Percentiles rank a stretch among this genome's conserved stretches.
Evolutionary conservation across 148 eudicot species (phyloP).

Genomic region (Polygonum aviculare): DNA sequence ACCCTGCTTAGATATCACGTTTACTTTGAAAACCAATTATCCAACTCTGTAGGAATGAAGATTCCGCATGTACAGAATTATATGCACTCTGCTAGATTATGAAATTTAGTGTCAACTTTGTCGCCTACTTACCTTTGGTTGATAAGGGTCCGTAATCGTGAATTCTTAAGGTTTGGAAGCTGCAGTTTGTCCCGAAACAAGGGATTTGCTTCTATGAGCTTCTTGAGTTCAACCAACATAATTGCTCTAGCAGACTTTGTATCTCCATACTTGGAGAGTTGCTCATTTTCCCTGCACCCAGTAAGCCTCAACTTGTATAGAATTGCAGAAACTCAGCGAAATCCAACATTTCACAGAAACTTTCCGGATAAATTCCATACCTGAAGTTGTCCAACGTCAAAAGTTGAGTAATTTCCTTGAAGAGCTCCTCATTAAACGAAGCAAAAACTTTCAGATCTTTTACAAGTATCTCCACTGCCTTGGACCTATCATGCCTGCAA

Average conservation of each 20-base stretch:
- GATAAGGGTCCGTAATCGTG: slow-evolving; percentile 62
- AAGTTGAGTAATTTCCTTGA: slow-evolving; percentile 65
- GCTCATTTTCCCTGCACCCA: slow-evolving; percentile 53
- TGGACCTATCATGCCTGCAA: slow-evolving; percentile 54
- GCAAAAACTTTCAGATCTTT: slow-evolving; percentile 74
- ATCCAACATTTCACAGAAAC: neutral
- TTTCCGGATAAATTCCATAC: slow-evolving; percentile 16
- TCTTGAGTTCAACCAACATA: slow-evolving; percentile 63
- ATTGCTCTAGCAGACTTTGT: slow-evolving; percentile 63
- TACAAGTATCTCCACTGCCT: slow-evolving; percentile 68
- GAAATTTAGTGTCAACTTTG: neutral
- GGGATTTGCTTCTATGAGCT: slow-evolving; percentile 77
- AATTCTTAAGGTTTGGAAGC: slow-evolving; percentile 61
- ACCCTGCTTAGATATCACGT: neutral
- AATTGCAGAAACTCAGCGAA: neutral
- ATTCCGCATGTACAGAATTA: neutral
- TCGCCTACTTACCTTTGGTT: slow-evolving; percentile 53
- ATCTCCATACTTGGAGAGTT: slow-evolving; percentile 67
- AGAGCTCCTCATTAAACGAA: slow-evolving; percentile 53
- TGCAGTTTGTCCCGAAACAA: slow-evolving; percentile 61
- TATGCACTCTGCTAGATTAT: neutral
- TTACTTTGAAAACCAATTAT: neutral
- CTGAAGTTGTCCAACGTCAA: slow-evolving; percentile 69
- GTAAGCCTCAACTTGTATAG: neutral
- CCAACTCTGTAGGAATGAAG: neutral